Evolutionary conservation across 177 flowering plant species (phyloP), one percentile per base, ranked within the genome.

Genomic region (Vitis hybrid): DNA sequence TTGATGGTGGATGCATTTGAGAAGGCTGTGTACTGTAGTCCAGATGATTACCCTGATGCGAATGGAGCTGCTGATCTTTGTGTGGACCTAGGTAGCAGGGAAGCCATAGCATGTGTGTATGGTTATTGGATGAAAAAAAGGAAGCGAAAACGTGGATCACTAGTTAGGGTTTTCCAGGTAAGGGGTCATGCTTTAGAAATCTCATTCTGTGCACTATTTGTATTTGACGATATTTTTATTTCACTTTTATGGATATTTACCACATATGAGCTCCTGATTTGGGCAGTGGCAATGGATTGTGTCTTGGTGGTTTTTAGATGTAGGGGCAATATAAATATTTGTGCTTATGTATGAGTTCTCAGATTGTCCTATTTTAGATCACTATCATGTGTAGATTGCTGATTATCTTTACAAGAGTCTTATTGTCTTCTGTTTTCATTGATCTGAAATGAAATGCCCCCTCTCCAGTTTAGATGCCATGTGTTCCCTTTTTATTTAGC

Each of bases 91-190:
- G 90, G 78, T 62, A 75, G 75, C 51, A 74, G 63, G 62, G 89
- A 84, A 62, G 81, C 81, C 18, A 64, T 88, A 9, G 83, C 82
- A 69, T 82, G 87, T 53, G 85, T 87, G 5, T 77, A 84, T 68
- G 62, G 68, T 69, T 87, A 91, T 74, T 95, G 97, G 99, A 58
- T 78, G 74, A 80, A 73, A 26, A 93, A 88, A 75, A 77, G 97
- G 69, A 88, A 86, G 79, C 89, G 79, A 74, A 90, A 80, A 70
- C 77, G 64, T 6, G 60, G 74, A 5, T 67, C 89, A 1, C 74
- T 95, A 68, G 77, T 91, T 67, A 81, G 81, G 75, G 81, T 88
- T 78, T 91, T 95, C 77, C 90, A 95, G 96, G 99, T 95, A 81
- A 72, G 64, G 5, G 11, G 16, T 3, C 13, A 5, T 60, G 52